Evolutionary conservation across 805 yeast genomes (phyloP), one percentile per base, ranked within the genome.

Genomic region (Danielozyma ontarioensis): DNA sequence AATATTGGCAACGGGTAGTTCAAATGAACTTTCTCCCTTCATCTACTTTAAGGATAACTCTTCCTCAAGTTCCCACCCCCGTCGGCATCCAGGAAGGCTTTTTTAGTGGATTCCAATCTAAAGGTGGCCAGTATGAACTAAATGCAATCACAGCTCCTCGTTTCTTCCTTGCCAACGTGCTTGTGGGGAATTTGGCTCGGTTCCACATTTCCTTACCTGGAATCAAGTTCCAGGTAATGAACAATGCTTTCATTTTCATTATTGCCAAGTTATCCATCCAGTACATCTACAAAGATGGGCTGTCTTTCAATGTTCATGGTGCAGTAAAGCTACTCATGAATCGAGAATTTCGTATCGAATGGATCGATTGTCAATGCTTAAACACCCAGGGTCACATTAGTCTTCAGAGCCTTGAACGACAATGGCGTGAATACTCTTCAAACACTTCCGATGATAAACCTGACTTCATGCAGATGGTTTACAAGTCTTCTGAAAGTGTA

Each of bases 101-200:
- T 23, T 13, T 27, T 6, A 17, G 12, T 5, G 40, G 32, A 12
- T 36, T 34, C 4, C n/a, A 17, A 28, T 28, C 25, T 16, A 19
- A 13, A 7, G 17, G 12, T 15, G 13, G 51, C 36, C 80, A 71
- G 42, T 84, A 78, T 53, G 89, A 79, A 37, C 70, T 87, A 15
- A 73, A 78, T 8, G 70, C 73, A 5, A 66, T 76, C 3, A 71
- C 85, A 8, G 70, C 85, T n/a, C 83, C 93, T 1, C 58, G 79
- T 28, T 77, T 76, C 43, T 72, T 75, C 43, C 70, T 61, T 39
- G 70, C 77, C 2, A 68, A 68, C 35, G 69, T 76, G 21, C 63
- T 69, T 27, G 60, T 74, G 2, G 78, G 79, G 4, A 48, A 53
- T 18, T 43, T 62, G 10, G 32, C 44, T 10, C 46, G 48, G 14